Evolutionary conservation across 352 stramenopile genomes (phyloP), one percentile per base, ranked within the genome.

Genomic region (Pythium angustatum): DNA sequence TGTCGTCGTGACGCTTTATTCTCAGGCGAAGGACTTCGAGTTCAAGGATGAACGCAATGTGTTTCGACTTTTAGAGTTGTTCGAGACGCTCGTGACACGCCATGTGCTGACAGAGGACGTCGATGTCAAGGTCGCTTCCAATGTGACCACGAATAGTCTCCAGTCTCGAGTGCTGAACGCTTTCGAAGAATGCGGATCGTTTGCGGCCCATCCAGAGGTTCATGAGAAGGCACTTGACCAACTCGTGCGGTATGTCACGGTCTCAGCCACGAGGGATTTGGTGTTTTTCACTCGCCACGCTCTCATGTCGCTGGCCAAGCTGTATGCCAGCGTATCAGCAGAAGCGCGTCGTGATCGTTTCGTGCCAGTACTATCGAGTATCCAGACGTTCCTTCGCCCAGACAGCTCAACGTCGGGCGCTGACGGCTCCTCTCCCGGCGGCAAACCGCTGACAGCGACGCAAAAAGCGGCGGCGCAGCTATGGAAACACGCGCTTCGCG

Each of bases 251-350:
- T 95, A 90, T 31, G 80, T 95, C 15, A 68, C 48, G 0, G 47
- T 74, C 26, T 83, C 87, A 6, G 66, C 66, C 2, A 58, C 66
- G 15, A 68, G 77, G 38, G 68, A 86, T 19, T 58, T 91, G 12
- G 81, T 90, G 28, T 93, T 94, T 67, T 88, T 95, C 54, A 91
- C 84, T 9, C 78, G 85, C 11, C 87, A 95, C 40, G 77, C 83
- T 11, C 71, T 95, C 12, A 85, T 78, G 28, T 83, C 84, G 6
- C 69, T 95, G 17, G 87, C 80, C 0, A 93, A 93, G 63, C 55
- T 93, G 53, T 92, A 90, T 40, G 87, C 80, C 15, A 87, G 76
- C 26, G 78, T 93, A 2, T 85, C 76, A 0, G 43, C 66, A 8
- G 72, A 81, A 24, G 83, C 87, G 0, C 77, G 75, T 24, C 68